Evolutionary conservation across 306 rosid species (phyloP).

Genomic region (Vigna nakashimae): DNA sequence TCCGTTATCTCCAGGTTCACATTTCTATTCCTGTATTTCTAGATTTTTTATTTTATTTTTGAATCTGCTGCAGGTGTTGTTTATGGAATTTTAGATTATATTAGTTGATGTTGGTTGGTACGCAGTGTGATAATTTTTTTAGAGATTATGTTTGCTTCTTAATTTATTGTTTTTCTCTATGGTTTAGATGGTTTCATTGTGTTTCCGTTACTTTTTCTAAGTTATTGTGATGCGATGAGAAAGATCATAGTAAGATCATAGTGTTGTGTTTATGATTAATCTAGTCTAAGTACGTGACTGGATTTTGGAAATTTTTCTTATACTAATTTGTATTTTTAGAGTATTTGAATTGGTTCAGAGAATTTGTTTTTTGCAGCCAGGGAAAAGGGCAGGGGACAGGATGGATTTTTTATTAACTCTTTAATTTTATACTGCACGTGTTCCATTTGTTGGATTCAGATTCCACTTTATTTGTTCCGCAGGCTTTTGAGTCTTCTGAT

Average conservation of each 20-base stretch:
- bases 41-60: background rate
- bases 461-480: background rate
- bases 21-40: background rate
- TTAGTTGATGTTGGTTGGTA: background rate
- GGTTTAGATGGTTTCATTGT: slow-evolving; percentile 5
- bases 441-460: too few relatives aligned
- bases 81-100: slow-evolving; percentile 4
- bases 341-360: background rate
- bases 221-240: background rate
- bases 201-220: background rate
- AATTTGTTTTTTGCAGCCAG: too few relatives aligned
- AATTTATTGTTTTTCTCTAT: slow-evolving; percentile 1
- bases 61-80: slow-evolving; percentile 36
- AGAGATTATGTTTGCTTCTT: background rate
- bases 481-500: slow-evolving; percentile 51
- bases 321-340: background rate
- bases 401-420: too few relatives aligned
- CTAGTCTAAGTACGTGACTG: background rate
- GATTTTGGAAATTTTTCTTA: slow-evolving; percentile 7
- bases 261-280: slow-evolving; percentile 11
- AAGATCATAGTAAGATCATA: background rate
- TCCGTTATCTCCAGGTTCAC: slow-evolving; percentile 47
- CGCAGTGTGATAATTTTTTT: background rate
- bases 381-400: too few relatives aligned
- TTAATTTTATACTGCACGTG: too few relatives aligned